These are phyloP conservation scores for Quercus phellos DNA, from an alignment of 331 rosid genomes.

Conservation along the genomic window DNA sequence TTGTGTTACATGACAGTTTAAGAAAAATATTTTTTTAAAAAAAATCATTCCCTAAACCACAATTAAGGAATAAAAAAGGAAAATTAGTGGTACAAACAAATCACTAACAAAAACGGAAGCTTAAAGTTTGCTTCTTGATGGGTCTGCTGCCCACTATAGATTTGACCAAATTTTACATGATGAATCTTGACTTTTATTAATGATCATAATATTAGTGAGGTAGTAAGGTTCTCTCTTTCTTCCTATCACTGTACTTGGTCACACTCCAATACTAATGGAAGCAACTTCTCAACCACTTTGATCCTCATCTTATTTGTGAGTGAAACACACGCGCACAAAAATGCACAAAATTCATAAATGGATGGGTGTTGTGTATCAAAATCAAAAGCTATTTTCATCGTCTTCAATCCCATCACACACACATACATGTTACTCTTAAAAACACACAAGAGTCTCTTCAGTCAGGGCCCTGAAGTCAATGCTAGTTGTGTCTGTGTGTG, in stretches of 20 bases:
- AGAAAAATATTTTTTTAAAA: too few relatives aligned
- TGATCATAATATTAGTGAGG: not conserved
- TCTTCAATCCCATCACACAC: slow-evolving; percentile 39
- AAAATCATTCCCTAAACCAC: too few relatives aligned
- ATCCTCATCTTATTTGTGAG: slow-evolving; percentile 16
- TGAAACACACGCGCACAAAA: slow-evolving; percentile 32
- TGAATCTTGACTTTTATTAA: not conserved
- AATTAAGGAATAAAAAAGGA: too few relatives aligned
- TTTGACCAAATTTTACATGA: not conserved
- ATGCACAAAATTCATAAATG: slow-evolving; percentile 11
- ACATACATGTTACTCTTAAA: not conserved
- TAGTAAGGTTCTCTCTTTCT: too few relatives aligned
- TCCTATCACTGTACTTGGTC: too few relatives aligned
- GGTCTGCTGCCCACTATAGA: not conserved
- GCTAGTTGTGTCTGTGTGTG: slow-evolving; percentile 11
- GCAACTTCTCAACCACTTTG: not conserved
- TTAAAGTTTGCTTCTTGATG: not conserved
- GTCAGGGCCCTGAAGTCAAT: slow-evolving; percentile 57
- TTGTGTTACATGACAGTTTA: too few relatives aligned
- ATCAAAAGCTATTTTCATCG: slow-evolving; percentile 14
- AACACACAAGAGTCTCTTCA: slow-evolving; percentile 12
- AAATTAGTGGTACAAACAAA: too few relatives aligned
- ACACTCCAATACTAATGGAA: not conserved
- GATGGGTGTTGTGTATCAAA: slow-evolving; percentile 8
- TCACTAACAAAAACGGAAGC: too few relatives aligned